Percentiles rank a stretch among this genome's conserved stretches.
Evolutionary conservation across 2,329 filamentous ascomycete species (phyloP).

Genomic region (Didymella arachidicola): DNA sequence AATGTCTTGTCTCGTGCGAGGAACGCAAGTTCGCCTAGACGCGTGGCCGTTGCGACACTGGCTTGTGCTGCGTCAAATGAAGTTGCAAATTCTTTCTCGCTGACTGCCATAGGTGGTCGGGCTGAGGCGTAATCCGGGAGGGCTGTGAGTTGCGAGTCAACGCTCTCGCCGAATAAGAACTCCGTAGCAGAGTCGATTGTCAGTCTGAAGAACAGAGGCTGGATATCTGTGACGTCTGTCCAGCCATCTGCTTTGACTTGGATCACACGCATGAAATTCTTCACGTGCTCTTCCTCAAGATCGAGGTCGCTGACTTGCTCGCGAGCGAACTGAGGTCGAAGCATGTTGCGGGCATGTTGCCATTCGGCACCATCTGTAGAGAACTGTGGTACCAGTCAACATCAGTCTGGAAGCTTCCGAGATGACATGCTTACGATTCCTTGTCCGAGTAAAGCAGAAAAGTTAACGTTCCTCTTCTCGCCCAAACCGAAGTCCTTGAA

Average conservation of each 20-base stretch:
- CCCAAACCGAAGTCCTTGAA: constrained; percentile 57
- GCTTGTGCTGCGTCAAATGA: constrained; percentile 37
- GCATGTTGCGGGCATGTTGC: constrained; percentile 43
- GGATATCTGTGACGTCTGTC: constrained; percentile 44
- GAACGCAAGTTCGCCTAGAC: constrained; percentile 44
- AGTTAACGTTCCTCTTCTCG: constrained; percentile 44
- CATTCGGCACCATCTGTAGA: constrained; percentile 42
- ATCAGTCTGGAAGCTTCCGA: background rate
- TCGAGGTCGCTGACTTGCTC: constrained; percentile 44
- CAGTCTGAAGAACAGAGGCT: constrained; percentile 52
- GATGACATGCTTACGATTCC: constrained; percentile 43
- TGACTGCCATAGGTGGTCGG: constrained; percentile 19
- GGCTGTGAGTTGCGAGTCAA: constrained; percentile 37
- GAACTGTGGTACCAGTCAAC: constrained; percentile 31
- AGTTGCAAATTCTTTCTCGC: constrained; percentile 33
- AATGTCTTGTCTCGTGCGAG: constrained; percentile 41
- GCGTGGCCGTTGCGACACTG: constrained; percentile 22
- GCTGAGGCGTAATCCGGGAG: constrained; percentile 32
- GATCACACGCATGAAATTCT: constrained; percentile 46
- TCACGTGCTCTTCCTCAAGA: constrained; percentile 40
- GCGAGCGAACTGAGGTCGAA: constrained; percentile 47
- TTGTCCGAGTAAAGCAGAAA: constrained; percentile 51
- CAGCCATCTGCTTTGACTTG: constrained; percentile 31
- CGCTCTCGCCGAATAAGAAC: constrained; percentile 50
- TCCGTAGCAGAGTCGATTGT: constrained; percentile 51